A percentile compares a stretch with the other conserved stretches of the same genome.
These are phyloP conservation scores for Trifolium repens DNA, from an alignment of 306 rosid species.

Conservation along the genomic window DNA sequence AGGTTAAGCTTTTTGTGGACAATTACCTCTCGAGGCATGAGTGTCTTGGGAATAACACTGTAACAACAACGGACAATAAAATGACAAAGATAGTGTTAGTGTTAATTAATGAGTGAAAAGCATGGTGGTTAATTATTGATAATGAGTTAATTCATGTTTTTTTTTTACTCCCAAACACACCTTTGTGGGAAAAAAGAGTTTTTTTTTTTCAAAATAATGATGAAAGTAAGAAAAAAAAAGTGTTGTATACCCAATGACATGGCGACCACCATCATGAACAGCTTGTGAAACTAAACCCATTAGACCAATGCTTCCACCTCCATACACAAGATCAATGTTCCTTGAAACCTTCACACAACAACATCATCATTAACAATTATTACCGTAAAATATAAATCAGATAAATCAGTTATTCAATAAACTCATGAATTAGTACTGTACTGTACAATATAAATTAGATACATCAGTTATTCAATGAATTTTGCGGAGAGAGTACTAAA, in stretches of 20 bases:
- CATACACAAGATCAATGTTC: slow-evolving; percentile 96
- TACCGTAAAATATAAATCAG: too few relatives aligned
- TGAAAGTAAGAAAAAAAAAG: neutral
- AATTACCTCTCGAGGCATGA: slow-evolving; percentile 99
- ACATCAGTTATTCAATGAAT: too few relatives aligned
- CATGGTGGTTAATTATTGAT: slow-evolving; percentile 45
- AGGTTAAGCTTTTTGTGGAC: slow-evolving; percentile 46
- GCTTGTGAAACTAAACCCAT: slow-evolving; percentile 99
- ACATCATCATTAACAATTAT: slow-evolving; percentile 32
- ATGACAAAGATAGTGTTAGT: slow-evolving; percentile 61
- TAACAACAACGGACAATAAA: slow-evolving; percentile 69
- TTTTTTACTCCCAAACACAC: slow-evolving; percentile 41
- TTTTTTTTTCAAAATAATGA: neutral
- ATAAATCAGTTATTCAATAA: too few relatives aligned
- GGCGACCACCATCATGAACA: slow-evolving; percentile 99
- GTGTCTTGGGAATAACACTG: slow-evolving; percentile 99
- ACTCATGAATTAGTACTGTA: too few relatives aligned
- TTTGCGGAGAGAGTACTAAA: too few relatives aligned
- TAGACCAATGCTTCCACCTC: slow-evolving; percentile 98
- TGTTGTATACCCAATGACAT: slow-evolving; percentile 87
- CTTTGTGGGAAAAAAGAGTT: slow-evolving; percentile 35
- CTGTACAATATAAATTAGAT: too few relatives aligned
- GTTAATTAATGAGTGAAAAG: slow-evolving; percentile 39
- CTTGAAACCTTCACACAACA: slow-evolving; percentile 73
- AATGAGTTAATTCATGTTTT: slow-evolving; percentile 18